Base-by-base conservation (phyloP, 208 protist species). In the Leishmania braziliensis region DNA sequence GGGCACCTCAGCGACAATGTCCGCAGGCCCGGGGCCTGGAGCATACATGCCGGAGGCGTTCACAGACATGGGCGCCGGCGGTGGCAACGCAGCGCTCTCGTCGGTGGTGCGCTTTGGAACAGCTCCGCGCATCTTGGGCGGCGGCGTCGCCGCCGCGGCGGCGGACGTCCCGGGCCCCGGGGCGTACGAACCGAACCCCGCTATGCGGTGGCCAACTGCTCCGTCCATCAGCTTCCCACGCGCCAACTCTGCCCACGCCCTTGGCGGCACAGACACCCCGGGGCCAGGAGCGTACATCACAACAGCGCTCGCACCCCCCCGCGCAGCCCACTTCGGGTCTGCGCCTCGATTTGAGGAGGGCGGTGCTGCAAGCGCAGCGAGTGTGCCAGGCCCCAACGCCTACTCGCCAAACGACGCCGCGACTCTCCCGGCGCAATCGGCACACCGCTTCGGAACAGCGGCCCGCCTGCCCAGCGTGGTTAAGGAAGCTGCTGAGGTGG, bases 21-120 rank as follows among this genome's bases (percentile, higher is more conserved):
- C 71, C 54, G 58, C 63, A 46, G 78, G 66, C 53, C 90, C 90
- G 39, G 90, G 90, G 20, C 90, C 90, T 23, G 90, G 90, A 4
- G 80, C 88, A 75, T 90, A 90, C 77, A 56, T 53, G 53, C 66
- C 77, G 48, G 51, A 74, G 53, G 84, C 69, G 69, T 73, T 36
- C 69, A 73, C 69, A 9, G 69, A 73, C 48, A 73, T 73, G 69
- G 75, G 62, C 14, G 65, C 65, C 16, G 36, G 50, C 70, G 46
- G 20, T 69, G 69, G 51, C 58, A 36, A 50, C n/a, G 79, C 75
- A 71, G 76, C 77, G 29, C 39, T 72, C 20, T 39, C 69, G 66
- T 58, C 66, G 23, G 72, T 39, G 58, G 65, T 20, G 51, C 78
- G 54, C 68, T 78, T 89, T 73, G 80, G 69, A 70, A 86, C 79